Percentiles rank a stretch among this genome's conserved stretches.
Evolutionary conservation across 495 filamentous ascomycete species (phyloP).

Genomic region (Trichoderma reesei): DNA sequence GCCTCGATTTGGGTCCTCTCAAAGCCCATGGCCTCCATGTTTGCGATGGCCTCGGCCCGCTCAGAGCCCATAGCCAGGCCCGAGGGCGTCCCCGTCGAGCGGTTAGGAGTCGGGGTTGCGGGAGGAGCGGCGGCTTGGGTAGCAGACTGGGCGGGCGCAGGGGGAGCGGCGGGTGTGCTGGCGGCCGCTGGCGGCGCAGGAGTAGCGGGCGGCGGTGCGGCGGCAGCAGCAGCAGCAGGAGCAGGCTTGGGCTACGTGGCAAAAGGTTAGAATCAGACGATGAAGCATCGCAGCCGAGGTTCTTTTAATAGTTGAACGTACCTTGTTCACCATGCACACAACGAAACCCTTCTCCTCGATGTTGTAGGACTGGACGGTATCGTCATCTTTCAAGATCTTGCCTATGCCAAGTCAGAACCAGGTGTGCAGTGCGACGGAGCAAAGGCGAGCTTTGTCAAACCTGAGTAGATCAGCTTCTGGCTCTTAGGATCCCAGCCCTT

Average conservation of each 20-base stretch:
- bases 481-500: slow-evolving; percentile 83
- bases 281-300: background rate
- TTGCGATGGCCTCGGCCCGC: slow-evolving; percentile 74
- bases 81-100: slow-evolving; percentile 56
- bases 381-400: slow-evolving; percentile 95
- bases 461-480: slow-evolving; percentile 96
- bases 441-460: slow-evolving; percentile 39
- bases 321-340: slow-evolving; percentile 95
- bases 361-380: slow-evolving; percentile 88
- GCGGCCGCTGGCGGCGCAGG: slow-evolving; percentile 39
- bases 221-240: slow-evolving; percentile 40
- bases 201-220: slow-evolving; percentile 44
- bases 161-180: slow-evolving; percentile 49
- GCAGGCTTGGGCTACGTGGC: slow-evolving; percentile 53
- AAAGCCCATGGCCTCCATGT: slow-evolving; percentile 97
- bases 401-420: slow-evolving; percentile 41
- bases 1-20: slow-evolving; percentile 73
- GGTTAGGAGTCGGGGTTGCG: slow-evolving; percentile 50
- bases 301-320: slow-evolving; percentile 26
- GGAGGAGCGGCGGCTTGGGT: slow-evolving; percentile 62
- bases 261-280: slow-evolving; percentile 16
- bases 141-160: slow-evolving; percentile 44
- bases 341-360: slow-evolving; percentile 99
- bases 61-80: slow-evolving; percentile 68
- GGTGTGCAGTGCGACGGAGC: background rate